These are phyloP conservation scores for Calonectria hawksworthii DNA, from an alignment of 2,329 filamentous ascomycete genomes.

Conservation along the genomic window DNA sequence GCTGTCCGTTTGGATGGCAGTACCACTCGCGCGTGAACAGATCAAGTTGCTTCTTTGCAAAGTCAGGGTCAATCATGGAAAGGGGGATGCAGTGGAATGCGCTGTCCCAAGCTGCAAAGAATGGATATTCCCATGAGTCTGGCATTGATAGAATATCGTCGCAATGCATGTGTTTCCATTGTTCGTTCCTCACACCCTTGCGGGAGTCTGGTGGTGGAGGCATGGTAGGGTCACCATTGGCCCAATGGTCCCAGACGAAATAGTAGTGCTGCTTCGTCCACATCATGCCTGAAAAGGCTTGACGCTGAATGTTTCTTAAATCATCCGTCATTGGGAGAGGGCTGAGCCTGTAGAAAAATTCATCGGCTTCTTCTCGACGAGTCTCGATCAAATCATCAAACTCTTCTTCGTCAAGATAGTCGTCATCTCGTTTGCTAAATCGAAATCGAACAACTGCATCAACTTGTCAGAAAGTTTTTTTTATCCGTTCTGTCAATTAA, in stretches of 20 bases:
- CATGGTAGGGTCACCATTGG: conserved; percentile 90
- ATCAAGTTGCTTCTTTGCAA: conserved; percentile 98
- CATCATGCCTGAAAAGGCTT: conserved; percentile 96
- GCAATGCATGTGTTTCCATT: conserved; percentile 96
- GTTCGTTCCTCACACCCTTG: conserved; percentile 85
- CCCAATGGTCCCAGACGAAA: conserved; percentile 98
- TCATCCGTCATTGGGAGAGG: conserved; percentile 95
- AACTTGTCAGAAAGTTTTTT: neutral
- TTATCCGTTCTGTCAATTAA: conserved; percentile 51
- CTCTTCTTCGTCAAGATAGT: conserved; percentile 90
- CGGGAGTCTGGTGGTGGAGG: conserved; percentile 86
- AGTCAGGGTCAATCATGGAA: conserved; percentile 97
- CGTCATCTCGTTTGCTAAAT: conserved; percentile 80
- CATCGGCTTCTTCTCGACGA: conserved; percentile 90
- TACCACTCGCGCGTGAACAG: conserved; percentile 98
- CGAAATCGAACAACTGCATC: conserved; percentile 86
- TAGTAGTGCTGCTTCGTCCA: conserved; percentile 99
- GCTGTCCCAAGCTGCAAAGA: conserved; percentile 97
- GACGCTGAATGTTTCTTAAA: conserved; percentile 92
- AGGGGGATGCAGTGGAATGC: conserved; percentile 97
- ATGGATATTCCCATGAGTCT: conserved; percentile 98
- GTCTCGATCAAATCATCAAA: conserved; percentile 93
- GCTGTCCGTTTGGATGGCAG: conserved; percentile 96
- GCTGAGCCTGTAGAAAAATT: conserved; percentile 95
- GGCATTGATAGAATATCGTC: conserved; percentile 98